These are phyloP conservation scores for Alternaria postmessia DNA, from an alignment of 2,329 filamentous ascomycete genomes.

Conservation along the genomic window DNA sequence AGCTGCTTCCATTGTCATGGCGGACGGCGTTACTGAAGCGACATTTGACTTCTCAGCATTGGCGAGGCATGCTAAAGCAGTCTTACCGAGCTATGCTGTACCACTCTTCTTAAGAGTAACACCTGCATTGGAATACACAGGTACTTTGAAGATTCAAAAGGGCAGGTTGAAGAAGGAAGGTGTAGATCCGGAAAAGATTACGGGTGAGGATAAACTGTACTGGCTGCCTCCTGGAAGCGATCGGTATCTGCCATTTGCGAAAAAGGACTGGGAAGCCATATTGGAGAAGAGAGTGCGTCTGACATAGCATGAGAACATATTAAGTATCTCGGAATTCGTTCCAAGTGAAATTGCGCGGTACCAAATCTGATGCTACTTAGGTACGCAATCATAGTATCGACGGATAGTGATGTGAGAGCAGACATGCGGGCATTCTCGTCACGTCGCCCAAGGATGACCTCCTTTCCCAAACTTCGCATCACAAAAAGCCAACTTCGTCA, in stretches of 20 bases:
- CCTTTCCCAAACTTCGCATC: too few species aligned
- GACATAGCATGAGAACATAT: constrained; percentile 8
- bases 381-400: too few species aligned
- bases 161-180: constrained; percentile 54
- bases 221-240: constrained; percentile 50
- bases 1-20: constrained; percentile 53
- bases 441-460: too few species aligned
- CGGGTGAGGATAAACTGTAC: constrained; percentile 50
- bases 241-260: constrained; percentile 51
- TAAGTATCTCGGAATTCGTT: background rate
- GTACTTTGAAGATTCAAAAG: constrained; percentile 58
- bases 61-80: constrained; percentile 49
- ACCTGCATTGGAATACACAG: constrained; percentile 54
- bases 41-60: constrained; percentile 47
- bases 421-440: too few species aligned
- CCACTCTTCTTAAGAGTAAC: constrained; percentile 55
- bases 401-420: background rate
- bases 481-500: too few species aligned
- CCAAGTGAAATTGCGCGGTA: background rate
- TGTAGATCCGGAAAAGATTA: constrained; percentile 53
- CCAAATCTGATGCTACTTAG: background rate
- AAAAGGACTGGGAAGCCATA: constrained; percentile 49
- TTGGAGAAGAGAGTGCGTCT: constrained; percentile 38
- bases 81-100: constrained; percentile 57
- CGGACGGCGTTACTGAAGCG: constrained; percentile 40